Conservation (phyloP, 805 yeast species). For the Metahyphopichia silvanorum region DNA sequence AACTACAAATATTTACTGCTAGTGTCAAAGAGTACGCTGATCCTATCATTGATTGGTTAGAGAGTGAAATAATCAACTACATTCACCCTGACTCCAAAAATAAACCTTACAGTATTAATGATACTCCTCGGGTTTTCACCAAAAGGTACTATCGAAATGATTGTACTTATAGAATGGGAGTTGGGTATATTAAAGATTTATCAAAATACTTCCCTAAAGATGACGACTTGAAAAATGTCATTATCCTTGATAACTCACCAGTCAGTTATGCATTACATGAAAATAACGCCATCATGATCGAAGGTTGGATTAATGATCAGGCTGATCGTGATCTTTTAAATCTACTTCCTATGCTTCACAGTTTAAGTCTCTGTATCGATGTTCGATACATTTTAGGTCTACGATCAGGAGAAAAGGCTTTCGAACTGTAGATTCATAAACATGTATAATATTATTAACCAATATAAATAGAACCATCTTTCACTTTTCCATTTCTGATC, state of each 20-base stretch:
- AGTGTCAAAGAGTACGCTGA: conserved; percentile 94
- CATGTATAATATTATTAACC: no score
- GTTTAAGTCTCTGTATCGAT: conserved; percentile 77
- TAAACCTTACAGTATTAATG: conserved; percentile 5
- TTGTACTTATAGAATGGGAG: conserved; percentile 73
- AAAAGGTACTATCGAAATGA: conserved; percentile 73
- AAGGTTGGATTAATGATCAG: conserved; percentile 99
- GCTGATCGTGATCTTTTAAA: conserved; percentile 80
- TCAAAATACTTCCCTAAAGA: conserved; percentile 54
- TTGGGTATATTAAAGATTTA: conserved; percentile 68
- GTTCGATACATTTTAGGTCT: conserved; percentile 76
- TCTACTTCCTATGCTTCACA: conserved; percentile 73
- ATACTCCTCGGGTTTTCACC: conserved; percentile 27
- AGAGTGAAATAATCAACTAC: conserved; percentile 45
- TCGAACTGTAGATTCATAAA: no score
- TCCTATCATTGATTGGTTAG: conserved; percentile 92
- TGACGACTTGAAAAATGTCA: conserved; percentile 61
- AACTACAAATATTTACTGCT: conserved; percentile 90
- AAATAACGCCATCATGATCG: conserved; percentile 87
- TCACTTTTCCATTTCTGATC: no score
- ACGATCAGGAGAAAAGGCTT: conserved; percentile 65
- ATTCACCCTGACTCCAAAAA: conserved; percentile 4
- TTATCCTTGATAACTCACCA: conserved; percentile 92
- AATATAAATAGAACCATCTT: no score
- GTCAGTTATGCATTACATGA: conserved; percentile 80